Conservation (phyloP, 2,329 filamentous ascomycete species). For the Botrytis fabae region DNA sequence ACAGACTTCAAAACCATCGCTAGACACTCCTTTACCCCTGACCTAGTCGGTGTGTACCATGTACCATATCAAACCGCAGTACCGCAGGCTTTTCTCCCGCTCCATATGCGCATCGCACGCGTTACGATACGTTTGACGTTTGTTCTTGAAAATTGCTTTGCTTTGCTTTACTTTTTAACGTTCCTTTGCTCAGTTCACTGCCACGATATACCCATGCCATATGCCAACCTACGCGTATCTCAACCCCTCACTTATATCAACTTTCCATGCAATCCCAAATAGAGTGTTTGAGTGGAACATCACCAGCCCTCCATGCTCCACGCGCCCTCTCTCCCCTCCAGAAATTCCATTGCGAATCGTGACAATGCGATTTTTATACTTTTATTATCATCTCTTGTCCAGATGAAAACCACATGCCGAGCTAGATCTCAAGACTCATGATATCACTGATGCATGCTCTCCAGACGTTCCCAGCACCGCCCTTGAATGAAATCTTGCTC, state of each 20-base stretch:
- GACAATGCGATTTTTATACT: not conserved
- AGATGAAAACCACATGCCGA: not conserved
- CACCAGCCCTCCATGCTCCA: not conserved
- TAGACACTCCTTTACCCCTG: conserved; percentile 3
- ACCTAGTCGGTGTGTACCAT: conserved; percentile 1
- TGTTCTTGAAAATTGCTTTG: not conserved
- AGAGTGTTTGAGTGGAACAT: conserved; percentile 4
- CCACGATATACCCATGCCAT: not conserved
- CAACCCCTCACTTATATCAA: conserved; percentile 6
- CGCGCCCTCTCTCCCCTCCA: no score
- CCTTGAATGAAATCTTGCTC: not conserved
- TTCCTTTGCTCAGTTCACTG: not conserved
- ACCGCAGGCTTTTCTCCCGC: not conserved
- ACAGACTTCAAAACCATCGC: not conserved
- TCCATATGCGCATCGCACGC: not conserved
- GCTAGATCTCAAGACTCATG: not conserved
- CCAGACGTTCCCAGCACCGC: not conserved
- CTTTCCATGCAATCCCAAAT: conserved; percentile 1
- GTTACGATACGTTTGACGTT: not conserved
- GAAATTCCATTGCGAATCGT: not conserved
- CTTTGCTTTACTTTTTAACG: not conserved
- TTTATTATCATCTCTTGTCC: not conserved
- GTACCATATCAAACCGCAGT: not conserved
- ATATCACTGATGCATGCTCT: conserved; percentile 7
- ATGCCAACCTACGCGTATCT: not conserved